These are phyloP conservation scores for Quercus phellos DNA, from an alignment of 331 rosid species.

Conservation along the genomic window DNA sequence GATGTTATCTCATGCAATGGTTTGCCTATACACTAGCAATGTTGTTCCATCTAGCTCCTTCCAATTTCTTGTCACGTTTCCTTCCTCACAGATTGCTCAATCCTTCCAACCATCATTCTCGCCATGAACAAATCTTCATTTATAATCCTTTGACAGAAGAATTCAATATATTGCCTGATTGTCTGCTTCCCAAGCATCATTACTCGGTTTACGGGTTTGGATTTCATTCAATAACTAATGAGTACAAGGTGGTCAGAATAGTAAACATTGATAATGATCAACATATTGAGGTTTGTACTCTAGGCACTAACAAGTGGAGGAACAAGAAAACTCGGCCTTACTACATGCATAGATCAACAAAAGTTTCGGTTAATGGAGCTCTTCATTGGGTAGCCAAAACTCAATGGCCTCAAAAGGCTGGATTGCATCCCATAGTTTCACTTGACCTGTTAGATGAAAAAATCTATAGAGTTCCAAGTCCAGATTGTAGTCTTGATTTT, in stretches of 20 bases:
- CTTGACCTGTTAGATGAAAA: too few species aligned
- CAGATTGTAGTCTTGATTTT: too few species aligned
- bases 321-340: neutral
- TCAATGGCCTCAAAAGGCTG: too few species aligned
- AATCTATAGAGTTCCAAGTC: too few species aligned
- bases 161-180: too few species aligned
- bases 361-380: too few species aligned
- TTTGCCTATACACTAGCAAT: neutral
- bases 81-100: too few species aligned
- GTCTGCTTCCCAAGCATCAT: too few species aligned
- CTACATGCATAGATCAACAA: neutral
- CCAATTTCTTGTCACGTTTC: too few species aligned
- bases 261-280: neutral
- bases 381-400: too few species aligned
- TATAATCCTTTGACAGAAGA: neutral
- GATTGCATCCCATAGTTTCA: too few species aligned
- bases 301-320: neutral
- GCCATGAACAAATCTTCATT: neutral
- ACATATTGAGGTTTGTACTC: neutral
- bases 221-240: neutral
- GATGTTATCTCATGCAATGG: neutral
- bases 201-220: neutral
- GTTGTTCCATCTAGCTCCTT: neutral
- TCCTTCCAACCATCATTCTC: too few species aligned
- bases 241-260: neutral